Evolutionary conservation across 352 stramenopile genomes (phyloP).

Genomic region (Phytophthora tentaculata): DNA sequence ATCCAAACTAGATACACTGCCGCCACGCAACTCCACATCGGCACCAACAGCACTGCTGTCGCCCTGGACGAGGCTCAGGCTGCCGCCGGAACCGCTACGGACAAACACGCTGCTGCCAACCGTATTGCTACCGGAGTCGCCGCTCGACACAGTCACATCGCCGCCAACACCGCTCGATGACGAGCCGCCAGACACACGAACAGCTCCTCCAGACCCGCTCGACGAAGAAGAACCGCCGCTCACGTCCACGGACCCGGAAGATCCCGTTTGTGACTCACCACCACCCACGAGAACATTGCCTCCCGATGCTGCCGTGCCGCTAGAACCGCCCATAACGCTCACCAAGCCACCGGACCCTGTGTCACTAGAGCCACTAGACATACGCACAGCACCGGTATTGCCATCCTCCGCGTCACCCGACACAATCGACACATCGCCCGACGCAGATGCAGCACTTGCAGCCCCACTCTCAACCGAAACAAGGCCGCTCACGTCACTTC

Average conservation of each 20-base stretch:
- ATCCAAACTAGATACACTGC: too few species aligned
- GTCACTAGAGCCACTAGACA: slow-evolving; percentile 17
- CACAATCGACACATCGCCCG: too few species aligned
- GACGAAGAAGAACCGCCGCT: slow-evolving; percentile 24
- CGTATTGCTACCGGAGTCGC: background rate
- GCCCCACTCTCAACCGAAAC: slow-evolving; percentile 22
- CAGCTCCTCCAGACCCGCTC: slow-evolving; percentile 24
- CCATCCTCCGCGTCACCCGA: too few species aligned
- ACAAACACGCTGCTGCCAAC: too few species aligned
- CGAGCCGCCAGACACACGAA: slow-evolving; percentile 23
- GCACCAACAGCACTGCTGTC: too few species aligned
- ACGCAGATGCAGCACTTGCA: background rate
- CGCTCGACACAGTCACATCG: slow-evolving; percentile 15
- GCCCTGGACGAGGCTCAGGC: too few species aligned
- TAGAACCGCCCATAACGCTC: slow-evolving; percentile 24
- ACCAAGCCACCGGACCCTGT: slow-evolving; percentile 20
- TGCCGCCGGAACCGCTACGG: too few species aligned
- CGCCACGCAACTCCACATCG: too few species aligned
- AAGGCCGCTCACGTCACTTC: slow-evolving; percentile 19
- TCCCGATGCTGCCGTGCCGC: slow-evolving; percentile 11
- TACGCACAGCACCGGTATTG: too few species aligned
- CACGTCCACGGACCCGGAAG: slow-evolving; percentile 23
- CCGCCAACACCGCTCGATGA: slow-evolving; percentile 16
- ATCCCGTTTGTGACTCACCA: slow-evolving; percentile 11
- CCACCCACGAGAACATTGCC: slow-evolving; percentile 15